Conservation (phyloP, 2,329 filamentous ascomycete species). For the Tolypocladium tundrense region DNA sequence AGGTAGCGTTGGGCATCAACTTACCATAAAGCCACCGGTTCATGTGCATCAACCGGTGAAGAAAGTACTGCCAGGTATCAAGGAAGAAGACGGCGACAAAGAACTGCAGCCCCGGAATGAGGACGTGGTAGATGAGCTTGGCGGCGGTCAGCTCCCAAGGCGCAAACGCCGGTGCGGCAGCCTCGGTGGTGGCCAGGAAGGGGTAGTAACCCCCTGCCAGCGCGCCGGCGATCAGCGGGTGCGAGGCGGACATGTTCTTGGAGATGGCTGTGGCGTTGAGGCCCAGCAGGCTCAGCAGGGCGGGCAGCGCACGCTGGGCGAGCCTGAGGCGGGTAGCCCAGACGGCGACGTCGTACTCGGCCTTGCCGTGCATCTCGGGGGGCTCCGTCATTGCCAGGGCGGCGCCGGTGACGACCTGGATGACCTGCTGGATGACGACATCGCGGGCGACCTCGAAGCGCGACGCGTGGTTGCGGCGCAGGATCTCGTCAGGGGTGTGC, state of each 20-base stretch:
- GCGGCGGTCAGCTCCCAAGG: slow-evolving; percentile 70
- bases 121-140: slow-evolving; percentile 67
- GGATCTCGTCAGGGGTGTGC: slow-evolving; percentile 86
- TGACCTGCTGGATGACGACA: slow-evolving; percentile 82
- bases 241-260: slow-evolving; percentile 59
- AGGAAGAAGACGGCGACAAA: slow-evolving; percentile 63
- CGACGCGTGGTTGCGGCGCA: slow-evolving; percentile 76
- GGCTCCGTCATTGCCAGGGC: slow-evolving; percentile 63
- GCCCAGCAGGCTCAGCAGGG: slow-evolving; percentile 59
- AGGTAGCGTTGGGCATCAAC: slow-evolving; percentile 22
- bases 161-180: slow-evolving; percentile 64
- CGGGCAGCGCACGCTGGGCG: slow-evolving; percentile 67
- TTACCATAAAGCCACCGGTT: slow-evolving; percentile 95
- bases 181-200: slow-evolving; percentile 45
- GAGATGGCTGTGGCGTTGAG: slow-evolving; percentile 68
- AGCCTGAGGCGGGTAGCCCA: slow-evolving; percentile 80
- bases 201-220: slow-evolving; percentile 77
- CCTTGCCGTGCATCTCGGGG: slow-evolving; percentile 62
- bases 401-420: slow-evolving; percentile 67
- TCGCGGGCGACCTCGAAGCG: slow-evolving; percentile 81
- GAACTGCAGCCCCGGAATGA: slow-evolving; percentile 72
- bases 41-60: slow-evolving; percentile 92
- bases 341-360: slow-evolving; percentile 77
- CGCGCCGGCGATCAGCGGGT: slow-evolving; percentile 65
- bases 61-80: slow-evolving; percentile 97